These are phyloP conservation scores for Mycena venus DNA, from an alignment of 768 basidiomycete genomes.

Conservation along the genomic window DNA sequence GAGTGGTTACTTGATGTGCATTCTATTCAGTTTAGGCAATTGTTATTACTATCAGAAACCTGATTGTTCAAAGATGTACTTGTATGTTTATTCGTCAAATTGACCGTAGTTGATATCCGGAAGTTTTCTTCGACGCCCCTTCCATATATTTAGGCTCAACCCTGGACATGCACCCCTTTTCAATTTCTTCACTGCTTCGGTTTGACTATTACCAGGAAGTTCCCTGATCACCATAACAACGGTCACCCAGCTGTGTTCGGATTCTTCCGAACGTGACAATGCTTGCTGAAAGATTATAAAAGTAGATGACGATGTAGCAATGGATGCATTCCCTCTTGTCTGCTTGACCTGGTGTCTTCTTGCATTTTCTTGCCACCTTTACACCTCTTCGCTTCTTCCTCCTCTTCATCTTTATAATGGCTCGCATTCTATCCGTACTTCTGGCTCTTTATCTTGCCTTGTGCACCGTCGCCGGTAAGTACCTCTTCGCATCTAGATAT, in stretches of 20 bases:
- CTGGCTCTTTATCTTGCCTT: constrained; percentile 14
- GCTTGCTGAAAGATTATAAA: constrained; percentile 6
- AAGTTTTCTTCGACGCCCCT: not conserved
- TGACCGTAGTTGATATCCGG: not conserved
- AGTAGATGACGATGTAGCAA: not conserved
- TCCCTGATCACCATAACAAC: constrained; percentile 1
- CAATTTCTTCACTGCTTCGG: not conserved
- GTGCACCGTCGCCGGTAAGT: constrained; percentile 8
- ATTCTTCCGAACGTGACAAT: not conserved
- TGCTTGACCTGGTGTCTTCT: constrained; percentile 30
- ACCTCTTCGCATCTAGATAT: constrained; percentile 4
- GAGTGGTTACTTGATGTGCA: not conserved
- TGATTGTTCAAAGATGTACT: not conserved
- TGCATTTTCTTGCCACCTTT: constrained; percentile 1
- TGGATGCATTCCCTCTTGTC: constrained; percentile 19
- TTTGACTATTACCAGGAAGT: not conserved
- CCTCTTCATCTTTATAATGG: constrained; percentile 28
- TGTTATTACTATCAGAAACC: not conserved
- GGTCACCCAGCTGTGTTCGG: not conserved
- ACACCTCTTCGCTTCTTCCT: constrained; percentile 3
- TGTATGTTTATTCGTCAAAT: not conserved
- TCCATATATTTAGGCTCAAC: constrained; percentile 1
- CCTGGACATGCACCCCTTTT: constrained; percentile 1
- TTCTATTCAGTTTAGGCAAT: not conserved
- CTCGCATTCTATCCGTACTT: constrained; percentile 31